Conservation (phyloP, 164 flowering plant genomes). For the Liquidambar formosana region DNA sequence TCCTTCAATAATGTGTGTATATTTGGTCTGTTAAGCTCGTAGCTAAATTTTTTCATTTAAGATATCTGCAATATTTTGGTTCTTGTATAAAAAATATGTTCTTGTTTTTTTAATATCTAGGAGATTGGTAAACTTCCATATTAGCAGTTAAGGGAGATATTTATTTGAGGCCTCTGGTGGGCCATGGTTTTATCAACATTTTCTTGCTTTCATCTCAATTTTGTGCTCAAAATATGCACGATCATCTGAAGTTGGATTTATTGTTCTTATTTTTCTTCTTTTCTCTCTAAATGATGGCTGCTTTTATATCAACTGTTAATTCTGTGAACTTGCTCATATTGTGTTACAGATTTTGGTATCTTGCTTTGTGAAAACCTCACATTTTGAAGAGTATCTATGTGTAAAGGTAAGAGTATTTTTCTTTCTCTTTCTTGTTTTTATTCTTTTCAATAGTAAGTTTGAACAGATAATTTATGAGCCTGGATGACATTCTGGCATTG, state of each 20-base stretch:
- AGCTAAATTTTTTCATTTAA: too few relatives aligned
- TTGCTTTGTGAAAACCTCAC: slow-evolving; percentile 98
- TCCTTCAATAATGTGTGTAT: too few relatives aligned
- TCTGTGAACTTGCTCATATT: background rate
- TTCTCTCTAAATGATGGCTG: background rate
- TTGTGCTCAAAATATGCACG: background rate
- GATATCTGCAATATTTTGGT: too few relatives aligned
- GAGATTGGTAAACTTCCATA: background rate
- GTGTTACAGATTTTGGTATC: slow-evolving; percentile 76
- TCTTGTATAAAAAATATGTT: background rate
- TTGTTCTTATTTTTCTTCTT: background rate
- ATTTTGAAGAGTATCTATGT: slow-evolving; percentile 82
- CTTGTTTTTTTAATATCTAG: too few relatives aligned
- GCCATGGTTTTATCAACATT: background rate
- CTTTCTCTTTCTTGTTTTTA: background rate
- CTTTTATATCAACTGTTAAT: background rate
- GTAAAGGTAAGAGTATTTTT: slow-evolving; percentile 65
- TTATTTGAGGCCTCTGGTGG: background rate
- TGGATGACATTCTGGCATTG: too few relatives aligned
- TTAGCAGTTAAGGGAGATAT: background rate
- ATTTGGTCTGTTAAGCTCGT: too few relatives aligned
- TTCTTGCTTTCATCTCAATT: background rate
- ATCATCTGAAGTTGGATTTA: too few relatives aligned
- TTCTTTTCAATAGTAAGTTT: background rate
- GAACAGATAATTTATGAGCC: too few relatives aligned